These are phyloP conservation scores for Tritrichomonas foetus DNA, from an alignment of 208 protist species.

Conservation along the genomic window DNA sequence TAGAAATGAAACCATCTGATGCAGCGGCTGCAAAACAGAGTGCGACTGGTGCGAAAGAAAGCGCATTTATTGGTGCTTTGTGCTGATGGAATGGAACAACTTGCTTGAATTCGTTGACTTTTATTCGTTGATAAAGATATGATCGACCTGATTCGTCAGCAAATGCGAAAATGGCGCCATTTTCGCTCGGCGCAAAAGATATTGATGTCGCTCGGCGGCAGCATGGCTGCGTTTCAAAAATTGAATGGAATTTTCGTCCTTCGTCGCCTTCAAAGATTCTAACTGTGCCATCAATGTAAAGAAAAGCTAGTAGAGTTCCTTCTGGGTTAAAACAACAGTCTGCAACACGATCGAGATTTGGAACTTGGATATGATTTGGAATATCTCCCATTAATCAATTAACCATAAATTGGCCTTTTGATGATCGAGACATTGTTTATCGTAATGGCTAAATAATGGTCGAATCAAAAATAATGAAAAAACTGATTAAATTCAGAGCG, in stretches of 20 bases:
- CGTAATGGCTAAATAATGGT: too few relatives aligned
- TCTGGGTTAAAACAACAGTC: background rate
- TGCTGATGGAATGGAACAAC: background rate
- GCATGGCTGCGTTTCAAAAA: background rate
- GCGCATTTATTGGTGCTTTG: background rate
- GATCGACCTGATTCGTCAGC: background rate
- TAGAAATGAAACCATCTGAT: background rate
- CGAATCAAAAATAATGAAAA: too few relatives aligned
- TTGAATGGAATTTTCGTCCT: background rate
- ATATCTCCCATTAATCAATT: too few relatives aligned
- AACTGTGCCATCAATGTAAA: background rate
- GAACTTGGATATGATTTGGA: background rate
- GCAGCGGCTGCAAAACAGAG: background rate
- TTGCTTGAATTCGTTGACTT: background rate
- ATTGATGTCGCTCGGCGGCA: background rate
- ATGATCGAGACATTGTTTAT: too few relatives aligned
- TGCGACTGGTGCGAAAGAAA: background rate
- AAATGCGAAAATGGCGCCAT: background rate
- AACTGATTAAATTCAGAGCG: too few relatives aligned
- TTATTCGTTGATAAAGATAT: conserved; percentile 13
- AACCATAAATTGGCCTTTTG: too few relatives aligned
- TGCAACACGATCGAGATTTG: background rate
- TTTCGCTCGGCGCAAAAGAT: background rate
- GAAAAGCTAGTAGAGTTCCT: background rate
- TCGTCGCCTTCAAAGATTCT: background rate